Conservation (phyloP, 2,329 filamentous ascomycete genomes). For the Aspergillus niger region DNA sequence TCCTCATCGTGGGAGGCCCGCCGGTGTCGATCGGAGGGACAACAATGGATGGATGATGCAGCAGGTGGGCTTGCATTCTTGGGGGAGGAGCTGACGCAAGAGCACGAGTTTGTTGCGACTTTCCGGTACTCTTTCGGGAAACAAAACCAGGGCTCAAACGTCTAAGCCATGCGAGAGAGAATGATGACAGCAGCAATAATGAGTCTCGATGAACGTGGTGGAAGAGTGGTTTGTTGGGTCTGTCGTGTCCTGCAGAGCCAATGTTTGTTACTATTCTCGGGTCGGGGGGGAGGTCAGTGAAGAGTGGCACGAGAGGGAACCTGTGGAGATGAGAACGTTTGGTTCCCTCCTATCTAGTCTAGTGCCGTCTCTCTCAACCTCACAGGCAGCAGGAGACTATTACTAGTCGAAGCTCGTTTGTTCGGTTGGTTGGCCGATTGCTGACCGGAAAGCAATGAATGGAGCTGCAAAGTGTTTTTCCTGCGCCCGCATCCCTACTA, state of each 20-base stretch:
- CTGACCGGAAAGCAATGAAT: not conserved
- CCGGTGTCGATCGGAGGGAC: conserved; percentile 5
- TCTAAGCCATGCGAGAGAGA: not conserved
- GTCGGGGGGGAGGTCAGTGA: not conserved
- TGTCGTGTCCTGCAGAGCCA: no score
- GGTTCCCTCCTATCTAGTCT: no score
- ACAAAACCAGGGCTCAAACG: not conserved
- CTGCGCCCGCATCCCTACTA: not conserved
- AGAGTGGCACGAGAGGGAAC: not conserved
- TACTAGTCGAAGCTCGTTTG: not conserved
- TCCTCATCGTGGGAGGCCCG: not conserved
- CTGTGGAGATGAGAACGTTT: not conserved
- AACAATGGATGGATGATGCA: not conserved
- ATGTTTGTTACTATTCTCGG: not conserved
- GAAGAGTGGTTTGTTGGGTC: not conserved
- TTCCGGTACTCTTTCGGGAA: not conserved
- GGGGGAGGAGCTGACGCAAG: conserved; percentile 4
- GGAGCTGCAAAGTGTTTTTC: not conserved
- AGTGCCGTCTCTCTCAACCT: not conserved
- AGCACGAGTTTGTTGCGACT: not conserved
- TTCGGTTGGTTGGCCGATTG: not conserved
- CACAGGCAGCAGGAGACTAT: not conserved
- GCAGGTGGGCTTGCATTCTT: conserved; percentile 6
- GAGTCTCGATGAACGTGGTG: not conserved
- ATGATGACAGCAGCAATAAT: not conserved